phyloP scores from a whole-genome alignment of 1,284 basidiomycete genomes.

The Earliella scabrosa region DNA sequence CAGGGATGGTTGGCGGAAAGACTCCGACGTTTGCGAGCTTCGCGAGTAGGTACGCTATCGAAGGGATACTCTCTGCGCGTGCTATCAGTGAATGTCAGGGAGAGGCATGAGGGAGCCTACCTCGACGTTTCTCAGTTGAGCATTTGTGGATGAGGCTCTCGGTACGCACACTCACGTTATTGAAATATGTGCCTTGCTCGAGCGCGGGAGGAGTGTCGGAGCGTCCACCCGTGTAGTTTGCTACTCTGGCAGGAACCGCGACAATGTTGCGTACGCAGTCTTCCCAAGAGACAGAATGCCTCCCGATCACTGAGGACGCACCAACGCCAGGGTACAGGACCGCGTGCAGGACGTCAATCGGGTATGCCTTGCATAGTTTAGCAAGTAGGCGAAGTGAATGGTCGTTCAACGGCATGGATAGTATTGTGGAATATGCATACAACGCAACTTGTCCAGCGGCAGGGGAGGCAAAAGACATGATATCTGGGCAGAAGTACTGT shows the following conservation, averaged over 20 bases:
- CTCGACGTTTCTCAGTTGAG: slow-evolving; percentile 33
- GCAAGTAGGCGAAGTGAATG: slow-evolving; percentile 57
- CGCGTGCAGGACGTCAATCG: slow-evolving; percentile 68
- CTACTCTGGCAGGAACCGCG: slow-evolving; percentile 66
- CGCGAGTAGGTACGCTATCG: slow-evolving; percentile 57
- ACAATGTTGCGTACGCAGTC: slow-evolving; percentile 65
- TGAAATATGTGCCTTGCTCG: slow-evolving; percentile 57
- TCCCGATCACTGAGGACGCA: slow-evolving; percentile 22
- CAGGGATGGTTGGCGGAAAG: slow-evolving; percentile 55
- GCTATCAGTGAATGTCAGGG: background rate
- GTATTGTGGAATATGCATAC: slow-evolving; percentile 63
- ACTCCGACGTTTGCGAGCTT: slow-evolving; percentile 70
- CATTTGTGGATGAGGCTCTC: slow-evolving; percentile 50
- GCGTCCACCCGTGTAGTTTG: slow-evolving; percentile 57
- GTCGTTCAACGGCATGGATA: slow-evolving; percentile 51
- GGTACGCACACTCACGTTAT: slow-evolving; percentile 53
- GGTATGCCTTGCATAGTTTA: slow-evolving; percentile 61
- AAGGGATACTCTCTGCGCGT: slow-evolving; percentile 33
- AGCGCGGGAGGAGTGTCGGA: slow-evolving; percentile 48
- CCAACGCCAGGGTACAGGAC: slow-evolving; percentile 44
- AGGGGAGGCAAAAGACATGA: slow-evolving; percentile 51
- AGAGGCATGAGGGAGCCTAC: slow-evolving; percentile 22
- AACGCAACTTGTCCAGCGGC: slow-evolving; percentile 58
- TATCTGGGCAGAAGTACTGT: slow-evolving; percentile 75
- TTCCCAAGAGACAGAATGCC: slow-evolving; percentile 60